Evolutionary conservation across 441 rosid species (phyloP), one percentile per base, ranked within the genome.

Genomic region (Croton setiger): DNA sequence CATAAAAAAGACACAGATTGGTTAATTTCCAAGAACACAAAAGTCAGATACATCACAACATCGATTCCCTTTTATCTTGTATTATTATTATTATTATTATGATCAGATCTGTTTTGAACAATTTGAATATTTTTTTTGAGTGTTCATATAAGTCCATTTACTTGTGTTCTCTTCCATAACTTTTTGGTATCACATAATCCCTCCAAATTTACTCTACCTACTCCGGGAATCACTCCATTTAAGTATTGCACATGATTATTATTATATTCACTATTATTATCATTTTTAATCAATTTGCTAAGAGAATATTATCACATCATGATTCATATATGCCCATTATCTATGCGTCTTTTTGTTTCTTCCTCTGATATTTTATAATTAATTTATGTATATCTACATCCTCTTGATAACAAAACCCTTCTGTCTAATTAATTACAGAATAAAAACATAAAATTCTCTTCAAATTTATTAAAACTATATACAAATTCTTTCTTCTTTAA

Each of bases 61-160:
- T 87, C 65, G 86, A 87, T 84, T 77, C 88, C 86, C 89, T 88
- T 83, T 88, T 86, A 59, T 78, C 77, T 78, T 85, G 79, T 80
- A 76, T 58, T 78, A 64, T 81, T 74, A 75, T 71, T 74, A 75
- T 71, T 65, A 72, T 45, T 47, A 33, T 51, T 47, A 33, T 64
- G 75, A 74, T 64, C 78, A 76, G 75, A 69, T 75, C 76, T 66
- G 69, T 31, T 69, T 27, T 27, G 60, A 56, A n/a, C 45, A 70
- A 72, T 72, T 71, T 41, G 51, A 60, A 55, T 45, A 64, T 54
- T 62, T 48, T 68, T 52, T 1, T 27, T 27, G 1, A 27, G 31
- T 27, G 31, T 70, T 55, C 76, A 66, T 77, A 69, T 66, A 82
- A 80, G 60, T 78, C 84, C 87, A 86, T 76, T 21, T 67, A 52